Conservation (phyloP, 495 filamentous ascomycete species). For the Bombardia bombarda region DNA sequence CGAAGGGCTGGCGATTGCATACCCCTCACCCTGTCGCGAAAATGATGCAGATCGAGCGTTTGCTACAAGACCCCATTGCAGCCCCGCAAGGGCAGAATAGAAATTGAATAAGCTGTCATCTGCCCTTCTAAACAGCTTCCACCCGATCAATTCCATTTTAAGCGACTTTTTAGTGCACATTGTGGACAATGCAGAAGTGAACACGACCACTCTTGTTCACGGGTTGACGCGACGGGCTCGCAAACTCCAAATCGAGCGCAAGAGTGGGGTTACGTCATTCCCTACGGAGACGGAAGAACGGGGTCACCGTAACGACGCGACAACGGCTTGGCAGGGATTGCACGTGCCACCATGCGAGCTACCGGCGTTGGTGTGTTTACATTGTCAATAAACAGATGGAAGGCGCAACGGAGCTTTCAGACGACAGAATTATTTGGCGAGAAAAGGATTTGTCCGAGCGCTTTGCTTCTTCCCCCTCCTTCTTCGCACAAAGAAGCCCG, state of each 20-base stretch:
- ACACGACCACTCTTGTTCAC: too few relatives aligned
- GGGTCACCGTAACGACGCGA: slow-evolving; percentile 11
- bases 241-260: not conserved
- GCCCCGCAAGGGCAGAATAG: not conserved
- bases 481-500: not conserved
- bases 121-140: not conserved
- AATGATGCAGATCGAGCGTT: not conserved
- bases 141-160: not conserved
- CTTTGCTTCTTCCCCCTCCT: slow-evolving; percentile 1
- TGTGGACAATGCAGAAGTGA: not conserved
- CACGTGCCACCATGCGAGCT: slow-evolving; percentile 6
- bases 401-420: not conserved
- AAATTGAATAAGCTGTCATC: not conserved
- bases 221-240: slow-evolving; percentile 12
- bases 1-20: slow-evolving; percentile 5
- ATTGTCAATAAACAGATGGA: slow-evolving; percentile 19
- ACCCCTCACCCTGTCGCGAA: slow-evolving; percentile 1
- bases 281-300: slow-evolving; percentile 1
- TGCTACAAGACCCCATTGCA: not conserved
- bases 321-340: slow-evolving; percentile 8
- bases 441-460: too few relatives aligned
- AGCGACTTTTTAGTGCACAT: not conserved
- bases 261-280: slow-evolving; percentile 12
- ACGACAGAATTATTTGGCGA: too few relatives aligned
- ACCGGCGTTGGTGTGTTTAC: slow-evolving; percentile 12